Base-by-base conservation (phyloP, 73 alveolate species). In the Tetrahymena malaccensis region DNA sequence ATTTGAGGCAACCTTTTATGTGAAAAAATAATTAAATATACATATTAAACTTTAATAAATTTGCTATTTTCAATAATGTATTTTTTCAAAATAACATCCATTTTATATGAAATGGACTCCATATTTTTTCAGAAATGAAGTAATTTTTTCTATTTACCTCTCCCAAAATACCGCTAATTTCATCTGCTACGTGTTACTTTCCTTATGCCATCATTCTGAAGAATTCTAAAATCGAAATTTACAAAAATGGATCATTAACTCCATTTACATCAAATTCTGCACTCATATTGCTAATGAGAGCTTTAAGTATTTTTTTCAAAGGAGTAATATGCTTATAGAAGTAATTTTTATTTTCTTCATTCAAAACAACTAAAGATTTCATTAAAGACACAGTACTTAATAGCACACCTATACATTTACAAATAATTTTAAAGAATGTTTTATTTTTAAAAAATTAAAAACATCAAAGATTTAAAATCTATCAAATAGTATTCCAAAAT, bases 211-310 rank as follows among this genome's bases (percentile, higher is more conserved):
- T 96, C 50, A 95, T 70, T 96, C 99, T 98, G 57, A 99, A 98
- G 94, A 98, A 96, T 94, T 98, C 98, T 43, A 99, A 97, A 85
- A 99, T 98, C 43, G 99, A 96, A 4, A 99, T 99, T 96, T 99
- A 99, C 84, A 99, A 98, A 98, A 99, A 99, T 5, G 99, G 99
- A 96, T 99, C 99, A 93, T 99, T 98, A 55, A 99, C 99, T 19
- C 99, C 99, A 85, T 98, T 98, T 55, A 99, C 98, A 96, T 98
- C 99, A 96, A 98, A 99, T 96, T 98, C 99, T 9, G 99, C 99
- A 10, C 99, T 98, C 97, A 99, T 98, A 93, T 99, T 98, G 37
- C 97, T 97, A 85, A 98, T 96, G 94, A 99, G 97, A 96, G 99
- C 98, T 94, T 99, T 99, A 95, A 99, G 95, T 85, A 96, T 96